Percentiles rank a stretch among this genome's conserved stretches.
phyloP scores from a whole-genome alignment of 352 stramenopile species.

The Phytophthora ramorum region DNA sequence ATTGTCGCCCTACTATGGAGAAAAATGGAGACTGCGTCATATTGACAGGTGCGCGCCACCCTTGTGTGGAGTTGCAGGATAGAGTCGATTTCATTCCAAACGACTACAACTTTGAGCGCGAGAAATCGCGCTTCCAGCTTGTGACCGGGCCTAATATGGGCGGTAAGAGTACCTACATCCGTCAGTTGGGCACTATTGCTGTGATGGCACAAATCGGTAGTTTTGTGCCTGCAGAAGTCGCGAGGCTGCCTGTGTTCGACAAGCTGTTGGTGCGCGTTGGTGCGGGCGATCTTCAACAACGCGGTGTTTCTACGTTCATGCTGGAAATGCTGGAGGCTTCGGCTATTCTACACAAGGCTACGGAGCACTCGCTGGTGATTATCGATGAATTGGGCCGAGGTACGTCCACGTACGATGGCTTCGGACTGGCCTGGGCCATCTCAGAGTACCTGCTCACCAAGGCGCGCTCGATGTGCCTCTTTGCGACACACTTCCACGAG shows the following conservation, averaged over 20 bases:
- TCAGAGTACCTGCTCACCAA: constrained; percentile 96
- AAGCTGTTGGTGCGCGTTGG: constrained; percentile 97
- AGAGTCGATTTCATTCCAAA: constrained; percentile 98
- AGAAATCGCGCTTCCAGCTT: constrained; percentile 92
- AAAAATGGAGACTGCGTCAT: constrained; percentile 68
- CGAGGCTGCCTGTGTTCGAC: constrained; percentile 95
- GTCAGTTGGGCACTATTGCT: constrained; percentile 94
- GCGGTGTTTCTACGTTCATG: constrained; percentile 99
- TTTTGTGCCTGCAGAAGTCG: constrained; percentile 95
- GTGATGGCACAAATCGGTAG: constrained; percentile 97
- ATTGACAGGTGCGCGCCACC: constrained; percentile 93
- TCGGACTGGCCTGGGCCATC: constrained; percentile 97
- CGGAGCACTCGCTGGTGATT: constrained; percentile 96
- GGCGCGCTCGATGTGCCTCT: constrained; percentile 88
- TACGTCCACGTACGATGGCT: constrained; percentile 98
- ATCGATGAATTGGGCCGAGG: constrained; percentile 99
- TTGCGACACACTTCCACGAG: constrained; percentile 99
- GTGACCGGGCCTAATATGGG: constrained; percentile 99
- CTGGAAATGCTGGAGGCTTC: constrained; percentile 99
- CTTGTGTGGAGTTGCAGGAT: constrained; percentile 98
- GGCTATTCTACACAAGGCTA: constrained; percentile 96
- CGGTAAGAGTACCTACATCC: constrained; percentile 99
- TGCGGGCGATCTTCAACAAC: constrained; percentile 96
- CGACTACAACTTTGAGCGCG: constrained; percentile 92
- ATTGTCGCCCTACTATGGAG: constrained; percentile 70